Conservation (phyloP, 352 stramenopile species). For the Phytophthora parvispora region DNA sequence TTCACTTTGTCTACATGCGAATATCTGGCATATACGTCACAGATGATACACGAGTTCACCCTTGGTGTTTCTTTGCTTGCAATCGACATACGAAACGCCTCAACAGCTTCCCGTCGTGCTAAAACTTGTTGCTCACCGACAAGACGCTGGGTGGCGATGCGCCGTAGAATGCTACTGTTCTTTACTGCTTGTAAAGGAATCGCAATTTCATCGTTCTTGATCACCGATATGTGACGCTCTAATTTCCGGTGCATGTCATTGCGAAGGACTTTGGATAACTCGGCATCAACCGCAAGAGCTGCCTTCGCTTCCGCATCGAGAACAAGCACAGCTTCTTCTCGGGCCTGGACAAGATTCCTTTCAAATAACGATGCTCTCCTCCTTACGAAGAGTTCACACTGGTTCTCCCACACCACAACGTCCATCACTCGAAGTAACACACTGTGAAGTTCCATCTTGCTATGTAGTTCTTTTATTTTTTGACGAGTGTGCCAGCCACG, state of each 20-base stretch:
- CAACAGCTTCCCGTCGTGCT: slow-evolving; percentile 2
- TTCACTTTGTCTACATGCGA: background rate
- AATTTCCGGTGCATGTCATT: slow-evolving; percentile 22
- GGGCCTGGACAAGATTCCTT: background rate
- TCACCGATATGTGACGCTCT: slow-evolving; percentile 1
- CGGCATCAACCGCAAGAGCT: background rate
- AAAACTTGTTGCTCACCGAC: slow-evolving; percentile 3
- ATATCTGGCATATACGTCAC: background rate
- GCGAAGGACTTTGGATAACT: slow-evolving; percentile 22
- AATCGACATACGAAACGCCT: background rate
- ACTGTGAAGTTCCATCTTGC: slow-evolving; percentile 16
- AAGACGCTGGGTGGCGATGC: slow-evolving; percentile 1
- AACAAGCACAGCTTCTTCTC: slow-evolving; percentile 5
- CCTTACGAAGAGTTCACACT: background rate
- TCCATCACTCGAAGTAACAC: slow-evolving; percentile 11
- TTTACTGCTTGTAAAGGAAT: background rate
- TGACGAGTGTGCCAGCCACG: slow-evolving; percentile 10
- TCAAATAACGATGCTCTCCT: slow-evolving; percentile 4
- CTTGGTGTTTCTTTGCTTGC: background rate
- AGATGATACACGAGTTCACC: slow-evolving; percentile 9
- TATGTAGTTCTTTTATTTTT: background rate
- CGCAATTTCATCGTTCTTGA: slow-evolving; percentile 3
- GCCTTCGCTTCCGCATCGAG: slow-evolving; percentile 3
- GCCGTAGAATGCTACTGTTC: background rate
- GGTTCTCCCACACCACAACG: slow-evolving; percentile 1